phyloP scores from a whole-genome alignment of 352 stramenopile genomes.

The Phytophthora tentaculata region DNA sequence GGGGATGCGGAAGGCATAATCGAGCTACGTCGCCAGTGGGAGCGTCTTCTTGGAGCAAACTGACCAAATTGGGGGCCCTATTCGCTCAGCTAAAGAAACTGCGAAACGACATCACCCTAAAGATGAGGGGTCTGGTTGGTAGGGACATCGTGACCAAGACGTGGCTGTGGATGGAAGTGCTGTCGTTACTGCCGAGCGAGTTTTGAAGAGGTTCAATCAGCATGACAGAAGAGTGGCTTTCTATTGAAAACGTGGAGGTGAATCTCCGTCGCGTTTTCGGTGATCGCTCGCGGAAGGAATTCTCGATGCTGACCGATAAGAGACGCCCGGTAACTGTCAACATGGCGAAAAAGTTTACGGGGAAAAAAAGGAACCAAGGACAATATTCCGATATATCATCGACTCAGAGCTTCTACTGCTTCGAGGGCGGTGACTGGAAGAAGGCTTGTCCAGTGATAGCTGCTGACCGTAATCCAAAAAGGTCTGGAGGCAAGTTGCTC shows the following conservation, averaged over 20 bases:
- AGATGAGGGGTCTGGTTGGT: too few relatives aligned
- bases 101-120: background rate
- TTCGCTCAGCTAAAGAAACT: constrained; percentile 13
- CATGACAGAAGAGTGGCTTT: constrained; percentile 10
- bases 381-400: background rate
- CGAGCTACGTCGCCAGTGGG: constrained; percentile 1
- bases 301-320: constrained; percentile 3
- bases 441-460: constrained; percentile 1
- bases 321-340: background rate
- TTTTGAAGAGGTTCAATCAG: constrained; percentile 15
- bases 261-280: constrained; percentile 5
- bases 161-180: constrained; percentile 22
- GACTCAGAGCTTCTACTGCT: constrained; percentile 6
- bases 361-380: background rate
- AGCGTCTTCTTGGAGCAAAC: constrained; percentile 1
- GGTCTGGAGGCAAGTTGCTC: background rate
- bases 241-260: constrained; percentile 8
- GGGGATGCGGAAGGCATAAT: background rate
- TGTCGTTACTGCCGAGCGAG: constrained; percentile 11
- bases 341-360: background rate
- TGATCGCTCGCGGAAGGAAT: constrained; percentile 15
- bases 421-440: constrained; percentile 9
- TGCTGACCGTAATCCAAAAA: background rate
- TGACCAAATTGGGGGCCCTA: constrained; percentile 3
- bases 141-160: constrained; percentile 13